These are phyloP conservation scores for Monosporascus sp. DNA, from an alignment of 2,329 filamentous ascomycete genomes.

Conservation along the genomic window DNA sequence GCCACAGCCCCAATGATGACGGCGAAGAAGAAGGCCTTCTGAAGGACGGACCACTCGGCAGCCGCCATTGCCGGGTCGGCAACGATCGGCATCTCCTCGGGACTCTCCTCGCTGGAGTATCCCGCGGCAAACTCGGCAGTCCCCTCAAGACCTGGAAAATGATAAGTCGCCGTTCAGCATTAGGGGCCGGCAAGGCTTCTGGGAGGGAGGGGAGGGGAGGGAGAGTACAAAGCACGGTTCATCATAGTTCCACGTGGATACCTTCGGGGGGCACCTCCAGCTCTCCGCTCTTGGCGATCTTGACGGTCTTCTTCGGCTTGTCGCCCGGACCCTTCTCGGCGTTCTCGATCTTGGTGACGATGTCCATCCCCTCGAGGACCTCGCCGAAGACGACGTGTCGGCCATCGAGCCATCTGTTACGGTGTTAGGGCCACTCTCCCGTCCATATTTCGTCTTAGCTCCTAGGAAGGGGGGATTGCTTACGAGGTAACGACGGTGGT, in stretches of 20 bases:
- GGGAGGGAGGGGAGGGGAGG: slow-evolving; percentile 12
- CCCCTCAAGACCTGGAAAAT: slow-evolving; percentile 30
- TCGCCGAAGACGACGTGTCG: slow-evolving; percentile 85
- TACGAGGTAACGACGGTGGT: slow-evolving; percentile 75
- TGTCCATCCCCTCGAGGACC: slow-evolving; percentile 78
- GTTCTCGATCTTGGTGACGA: slow-evolving; percentile 75
- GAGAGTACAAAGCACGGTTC: slow-evolving; percentile 27
- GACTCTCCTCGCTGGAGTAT: slow-evolving; percentile 26
- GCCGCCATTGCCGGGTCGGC: slow-evolving; percentile 21
- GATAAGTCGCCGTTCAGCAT: neutral
- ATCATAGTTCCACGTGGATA: slow-evolving; percentile 86
- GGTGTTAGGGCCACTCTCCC: slow-evolving; percentile 10
- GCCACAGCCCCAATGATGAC: slow-evolving; percentile 42
- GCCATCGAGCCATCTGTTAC: slow-evolving; percentile 69
- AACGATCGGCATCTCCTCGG: slow-evolving; percentile 14
- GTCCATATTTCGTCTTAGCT: neutral
- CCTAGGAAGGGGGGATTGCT: slow-evolving; percentile 23
- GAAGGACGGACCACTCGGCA: slow-evolving; percentile 38
- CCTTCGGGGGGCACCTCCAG: slow-evolving; percentile 80
- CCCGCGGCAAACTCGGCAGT: slow-evolving; percentile 32
- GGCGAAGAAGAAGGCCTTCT: slow-evolving; percentile 47
- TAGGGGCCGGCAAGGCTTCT: slow-evolving; percentile 9
- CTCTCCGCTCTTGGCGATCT: slow-evolving; percentile 80
- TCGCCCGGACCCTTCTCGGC: slow-evolving; percentile 60
- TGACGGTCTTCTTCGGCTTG: slow-evolving; percentile 64